Conservation (phyloP, 192 early-diverging fungal species). For the Diversispora epigaea region DNA sequence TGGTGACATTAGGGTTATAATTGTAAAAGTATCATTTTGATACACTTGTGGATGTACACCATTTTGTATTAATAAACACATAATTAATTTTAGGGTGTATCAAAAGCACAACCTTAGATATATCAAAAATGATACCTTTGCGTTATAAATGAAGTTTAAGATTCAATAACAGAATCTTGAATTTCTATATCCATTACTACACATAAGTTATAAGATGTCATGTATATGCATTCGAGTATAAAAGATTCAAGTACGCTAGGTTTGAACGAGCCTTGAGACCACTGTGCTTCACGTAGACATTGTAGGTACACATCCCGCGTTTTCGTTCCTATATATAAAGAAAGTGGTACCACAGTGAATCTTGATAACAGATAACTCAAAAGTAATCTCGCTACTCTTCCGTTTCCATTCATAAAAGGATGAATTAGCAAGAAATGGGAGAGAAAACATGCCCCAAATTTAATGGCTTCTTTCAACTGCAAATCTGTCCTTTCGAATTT, state of each 20-base stretch:
- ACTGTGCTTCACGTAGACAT: constrained; percentile 26
- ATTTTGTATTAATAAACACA: too few species aligned
- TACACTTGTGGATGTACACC: too few species aligned
- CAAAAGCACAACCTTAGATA: too few species aligned
- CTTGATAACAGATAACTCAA: constrained; percentile 25
- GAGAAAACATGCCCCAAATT: constrained; percentile 19
- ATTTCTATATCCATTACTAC: constrained; percentile 15
- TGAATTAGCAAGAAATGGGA: constrained; percentile 5
- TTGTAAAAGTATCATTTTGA: too few species aligned
- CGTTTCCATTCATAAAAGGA: constrained; percentile 29
- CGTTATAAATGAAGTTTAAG: too few species aligned
- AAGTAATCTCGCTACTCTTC: constrained; percentile 30
- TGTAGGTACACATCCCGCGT: constrained; percentile 27
- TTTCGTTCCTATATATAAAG: constrained; percentile 23
- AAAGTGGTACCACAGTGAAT: constrained; percentile 25
- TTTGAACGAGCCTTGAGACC: constrained; percentile 9
- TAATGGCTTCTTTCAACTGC: constrained; percentile 24
- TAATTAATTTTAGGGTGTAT: too few species aligned
- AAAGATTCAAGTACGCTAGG: constrained; percentile 21
- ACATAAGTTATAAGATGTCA: constrained; percentile 20
- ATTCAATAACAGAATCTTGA: not conserved
- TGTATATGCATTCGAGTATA: constrained; percentile 27
- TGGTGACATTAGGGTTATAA: too few species aligned
- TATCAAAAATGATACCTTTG: too few species aligned
- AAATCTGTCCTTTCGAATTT: constrained; percentile 19